phyloP scores from a whole-genome alignment of 208 protist species.

The Crithidia fasciculata region DNA sequence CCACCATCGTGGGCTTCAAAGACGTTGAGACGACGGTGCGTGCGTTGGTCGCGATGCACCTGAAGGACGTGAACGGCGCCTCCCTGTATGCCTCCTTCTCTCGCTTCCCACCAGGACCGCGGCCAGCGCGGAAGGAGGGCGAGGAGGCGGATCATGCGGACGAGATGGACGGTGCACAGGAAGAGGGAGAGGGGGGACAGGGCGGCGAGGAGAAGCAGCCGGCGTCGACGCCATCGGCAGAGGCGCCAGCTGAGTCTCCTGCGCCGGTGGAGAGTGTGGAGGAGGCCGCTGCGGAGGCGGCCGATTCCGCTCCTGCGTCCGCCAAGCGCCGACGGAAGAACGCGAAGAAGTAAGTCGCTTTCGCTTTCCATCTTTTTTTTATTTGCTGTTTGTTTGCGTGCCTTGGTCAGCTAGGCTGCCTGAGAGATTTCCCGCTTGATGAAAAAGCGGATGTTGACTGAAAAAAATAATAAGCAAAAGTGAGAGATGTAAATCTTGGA shows the following conservation, averaged over 20 bases:
- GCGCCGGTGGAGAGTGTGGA: neutral
- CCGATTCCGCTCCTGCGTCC: neutral
- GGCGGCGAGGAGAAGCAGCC: neutral
- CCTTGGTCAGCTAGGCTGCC: too few relatives aligned
- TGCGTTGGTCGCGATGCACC: conserved; percentile 78
- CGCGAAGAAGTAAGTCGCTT: neutral
- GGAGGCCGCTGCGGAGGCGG: neutral
- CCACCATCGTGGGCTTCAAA: conserved; percentile 66
- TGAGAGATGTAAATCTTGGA: too few relatives aligned
- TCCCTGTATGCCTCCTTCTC: conserved; percentile 88
- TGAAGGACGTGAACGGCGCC: conserved; percentile 62
- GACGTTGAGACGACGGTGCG: conserved; percentile 70
- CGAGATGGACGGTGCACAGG: conserved; percentile 16
- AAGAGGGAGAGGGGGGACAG: conserved; percentile 10
- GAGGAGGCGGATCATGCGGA: conserved; percentile 23
- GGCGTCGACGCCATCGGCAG: neutral
- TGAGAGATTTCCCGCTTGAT: too few relatives aligned
- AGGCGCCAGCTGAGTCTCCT: neutral
- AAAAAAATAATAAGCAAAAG: too few relatives aligned
- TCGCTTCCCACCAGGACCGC: conserved; percentile 70
- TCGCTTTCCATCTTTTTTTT: neutral
- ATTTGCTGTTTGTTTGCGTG: too few relatives aligned
- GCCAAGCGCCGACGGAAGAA: neutral
- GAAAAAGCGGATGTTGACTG: too few relatives aligned
- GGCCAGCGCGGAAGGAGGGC: conserved; percentile 23